Conservation (phyloP, 1,284 basidiomycete genomes). For the Hymenochaete sp. region DNA sequence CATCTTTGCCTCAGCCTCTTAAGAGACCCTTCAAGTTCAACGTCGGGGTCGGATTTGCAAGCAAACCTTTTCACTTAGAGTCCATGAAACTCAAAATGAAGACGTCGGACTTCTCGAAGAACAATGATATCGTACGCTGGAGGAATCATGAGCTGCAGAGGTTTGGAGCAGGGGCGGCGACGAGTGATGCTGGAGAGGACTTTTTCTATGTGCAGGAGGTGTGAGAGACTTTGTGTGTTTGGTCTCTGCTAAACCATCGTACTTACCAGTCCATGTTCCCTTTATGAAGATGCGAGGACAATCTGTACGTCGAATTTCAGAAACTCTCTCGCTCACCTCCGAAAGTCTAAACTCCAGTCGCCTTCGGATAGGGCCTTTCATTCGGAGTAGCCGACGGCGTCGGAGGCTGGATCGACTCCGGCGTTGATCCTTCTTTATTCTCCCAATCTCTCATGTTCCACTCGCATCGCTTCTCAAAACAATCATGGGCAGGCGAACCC, state of each 20-base stretch:
- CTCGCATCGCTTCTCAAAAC: conserved; percentile 57
- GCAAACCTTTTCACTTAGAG: conserved; percentile 46
- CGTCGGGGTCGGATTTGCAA: conserved; percentile 70
- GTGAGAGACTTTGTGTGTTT: conserved; percentile 3
- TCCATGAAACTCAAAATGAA: conserved; percentile 28
- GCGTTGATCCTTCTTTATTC: conserved; percentile 76
- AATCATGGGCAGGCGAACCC: conserved; percentile 66
- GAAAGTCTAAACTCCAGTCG: background rate
- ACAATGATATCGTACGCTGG: conserved; percentile 66
- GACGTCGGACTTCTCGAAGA: conserved; percentile 48
- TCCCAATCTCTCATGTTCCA: conserved; percentile 64
- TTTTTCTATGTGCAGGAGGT: conserved; percentile 74
- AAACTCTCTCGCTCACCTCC: background rate
- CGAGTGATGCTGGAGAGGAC: conserved; percentile 61
- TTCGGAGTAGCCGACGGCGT: conserved; percentile 68
- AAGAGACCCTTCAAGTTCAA: conserved; percentile 56
- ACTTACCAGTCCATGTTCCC: conserved; percentile 1
- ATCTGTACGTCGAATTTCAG: background rate
- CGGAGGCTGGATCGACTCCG: conserved; percentile 65
- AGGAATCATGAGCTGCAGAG: conserved; percentile 50
- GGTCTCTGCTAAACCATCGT: conserved; percentile 8
- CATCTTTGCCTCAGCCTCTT: conserved; percentile 17
- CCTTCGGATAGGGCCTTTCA: conserved; percentile 52
- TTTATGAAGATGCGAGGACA: too few species aligned
- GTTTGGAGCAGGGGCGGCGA: conserved; percentile 35